Percentiles rank a stretch among this genome's conserved stretches.
Evolutionary conservation across 2,329 filamentous ascomycete species (phyloP).

Genomic region (Emmonsiellopsis sp.): DNA sequence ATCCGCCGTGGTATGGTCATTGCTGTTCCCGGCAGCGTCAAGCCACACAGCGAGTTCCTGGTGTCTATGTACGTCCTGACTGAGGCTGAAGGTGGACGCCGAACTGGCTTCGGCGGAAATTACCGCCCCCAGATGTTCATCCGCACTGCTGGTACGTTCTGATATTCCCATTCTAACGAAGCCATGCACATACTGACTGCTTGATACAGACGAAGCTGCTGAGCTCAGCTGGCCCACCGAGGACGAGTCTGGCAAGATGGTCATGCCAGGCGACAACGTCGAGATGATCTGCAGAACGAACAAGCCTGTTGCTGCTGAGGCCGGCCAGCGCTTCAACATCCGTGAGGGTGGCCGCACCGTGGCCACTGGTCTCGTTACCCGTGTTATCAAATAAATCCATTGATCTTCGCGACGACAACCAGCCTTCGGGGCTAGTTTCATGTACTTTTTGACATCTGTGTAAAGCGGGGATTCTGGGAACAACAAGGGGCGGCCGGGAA

Average conservation of each 20-base stretch:
- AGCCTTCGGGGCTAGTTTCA: neutral
- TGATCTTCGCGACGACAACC: neutral
- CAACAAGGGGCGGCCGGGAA: slow-evolving; percentile 4
- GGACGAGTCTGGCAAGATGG: slow-evolving; percentile 67
- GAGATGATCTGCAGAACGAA: slow-evolving; percentile 90
- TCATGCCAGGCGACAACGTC: slow-evolving; percentile 98
- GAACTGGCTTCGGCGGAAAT: slow-evolving; percentile 91
- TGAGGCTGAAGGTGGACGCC: slow-evolving; percentile 96
- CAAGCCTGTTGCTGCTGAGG: slow-evolving; percentile 78
- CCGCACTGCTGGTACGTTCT: slow-evolving; percentile 73
- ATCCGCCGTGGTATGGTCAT: slow-evolving; percentile 92
- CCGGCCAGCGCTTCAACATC: slow-evolving; percentile 94
- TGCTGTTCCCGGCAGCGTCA: slow-evolving; percentile 70
- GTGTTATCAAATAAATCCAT: slow-evolving; percentile 46
- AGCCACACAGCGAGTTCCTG: slow-evolving; percentile 85
- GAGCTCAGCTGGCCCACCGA: slow-evolving; percentile 76
- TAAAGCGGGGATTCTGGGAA: slow-evolving; percentile 4
- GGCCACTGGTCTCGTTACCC: slow-evolving; percentile 73
- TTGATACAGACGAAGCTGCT: slow-evolving; percentile 51
- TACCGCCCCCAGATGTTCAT: slow-evolving; percentile 96
- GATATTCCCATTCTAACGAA: slow-evolving; percentile 3
- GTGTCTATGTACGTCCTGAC: slow-evolving; percentile 92
- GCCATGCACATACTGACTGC: neutral
- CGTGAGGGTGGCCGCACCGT: slow-evolving; percentile 91
- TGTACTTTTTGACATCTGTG: slow-evolving; percentile 3